phyloP scores from a whole-genome alignment of 306 rosid species.

The Corylus avellana region DNA sequence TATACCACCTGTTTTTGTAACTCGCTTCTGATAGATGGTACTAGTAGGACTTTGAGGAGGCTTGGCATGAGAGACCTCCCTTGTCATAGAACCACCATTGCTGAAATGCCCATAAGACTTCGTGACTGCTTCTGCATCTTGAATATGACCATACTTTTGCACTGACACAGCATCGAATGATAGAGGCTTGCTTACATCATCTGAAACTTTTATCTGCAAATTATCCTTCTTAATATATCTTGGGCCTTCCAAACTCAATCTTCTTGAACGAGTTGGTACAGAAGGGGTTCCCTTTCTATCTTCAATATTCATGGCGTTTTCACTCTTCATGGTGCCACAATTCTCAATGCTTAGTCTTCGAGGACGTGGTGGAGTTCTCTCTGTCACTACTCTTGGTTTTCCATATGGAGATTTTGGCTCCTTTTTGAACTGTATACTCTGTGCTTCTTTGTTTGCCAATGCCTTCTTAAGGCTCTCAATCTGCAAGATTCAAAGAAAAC shows the following conservation, averaged over 20 bases:
- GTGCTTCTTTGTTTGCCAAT: constrained; percentile 23
- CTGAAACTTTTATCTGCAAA: constrained; percentile 32
- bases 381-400: constrained; percentile 24
- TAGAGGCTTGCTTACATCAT: constrained; percentile 38
- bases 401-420: not conserved
- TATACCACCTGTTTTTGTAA: not conserved
- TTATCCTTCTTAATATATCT: constrained; percentile 57
- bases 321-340: constrained; percentile 43
- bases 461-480: constrained; percentile 78
- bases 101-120: constrained; percentile 42
- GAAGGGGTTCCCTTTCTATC: constrained; percentile 49
- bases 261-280: constrained; percentile 51
- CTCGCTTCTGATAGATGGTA: not conserved
- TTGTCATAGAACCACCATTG: constrained; percentile 28
- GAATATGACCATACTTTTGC: constrained; percentile 32
- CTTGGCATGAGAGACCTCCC: not conserved
- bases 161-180: constrained; percentile 36
- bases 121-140: constrained; percentile 43
- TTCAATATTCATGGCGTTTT: constrained; percentile 36
- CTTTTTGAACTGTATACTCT: constrained; percentile 5
- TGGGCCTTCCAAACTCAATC: constrained; percentile 83
- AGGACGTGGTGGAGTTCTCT: constrained; percentile 13
- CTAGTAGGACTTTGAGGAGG: constrained; percentile 12
- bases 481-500: constrained; percentile 37
- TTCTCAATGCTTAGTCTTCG: constrained; percentile 73